Evolutionary conservation across 441 rosid species (phyloP).

Genomic region (Mallotus repandus): DNA sequence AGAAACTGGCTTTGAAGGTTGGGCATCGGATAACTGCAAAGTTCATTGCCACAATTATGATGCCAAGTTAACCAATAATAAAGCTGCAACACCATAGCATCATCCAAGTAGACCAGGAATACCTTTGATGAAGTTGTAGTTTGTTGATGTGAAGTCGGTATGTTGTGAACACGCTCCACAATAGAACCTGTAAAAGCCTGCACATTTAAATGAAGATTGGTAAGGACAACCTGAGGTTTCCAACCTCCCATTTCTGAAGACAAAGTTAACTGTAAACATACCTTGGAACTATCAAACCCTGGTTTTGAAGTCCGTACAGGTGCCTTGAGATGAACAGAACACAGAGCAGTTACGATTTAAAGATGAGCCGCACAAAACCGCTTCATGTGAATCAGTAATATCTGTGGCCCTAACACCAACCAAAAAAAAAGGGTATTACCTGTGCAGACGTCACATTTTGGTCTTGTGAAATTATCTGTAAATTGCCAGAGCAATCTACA

Average conservation of each 20-base stretch:
- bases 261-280: slow-evolving; percentile 7
- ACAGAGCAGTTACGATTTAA: slow-evolving; percentile 4
- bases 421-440: slow-evolving; percentile 4
- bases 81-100: neutral
- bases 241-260: neutral
- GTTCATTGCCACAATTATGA: neutral
- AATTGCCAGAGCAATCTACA: slow-evolving; percentile 6
- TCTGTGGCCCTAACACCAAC: no score
- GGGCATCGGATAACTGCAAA: slow-evolving; percentile 42
- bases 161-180: slow-evolving; percentile 48
- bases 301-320: slow-evolving; percentile 20
- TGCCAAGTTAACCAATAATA: neutral
- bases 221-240: neutral
- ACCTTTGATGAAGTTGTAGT: slow-evolving; percentile 48
- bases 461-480: neutral
- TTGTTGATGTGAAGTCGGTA: slow-evolving; percentile 31
- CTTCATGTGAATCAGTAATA: neutral
- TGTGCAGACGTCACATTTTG: slow-evolving; percentile 16
- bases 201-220: slow-evolving; percentile 5
- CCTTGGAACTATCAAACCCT: slow-evolving; percentile 35
- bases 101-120: slow-evolving; percentile 8
- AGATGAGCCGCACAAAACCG: no score
- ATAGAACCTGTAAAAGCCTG: slow-evolving; percentile 79
- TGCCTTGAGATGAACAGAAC: slow-evolving; percentile 10
- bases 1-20: slow-evolving; percentile 71